Percentiles rank a stretch among this genome's conserved stretches.
These are phyloP conservation scores for Omphalea diandra DNA, from an alignment of 441 rosid species.

Conservation along the genomic window DNA sequence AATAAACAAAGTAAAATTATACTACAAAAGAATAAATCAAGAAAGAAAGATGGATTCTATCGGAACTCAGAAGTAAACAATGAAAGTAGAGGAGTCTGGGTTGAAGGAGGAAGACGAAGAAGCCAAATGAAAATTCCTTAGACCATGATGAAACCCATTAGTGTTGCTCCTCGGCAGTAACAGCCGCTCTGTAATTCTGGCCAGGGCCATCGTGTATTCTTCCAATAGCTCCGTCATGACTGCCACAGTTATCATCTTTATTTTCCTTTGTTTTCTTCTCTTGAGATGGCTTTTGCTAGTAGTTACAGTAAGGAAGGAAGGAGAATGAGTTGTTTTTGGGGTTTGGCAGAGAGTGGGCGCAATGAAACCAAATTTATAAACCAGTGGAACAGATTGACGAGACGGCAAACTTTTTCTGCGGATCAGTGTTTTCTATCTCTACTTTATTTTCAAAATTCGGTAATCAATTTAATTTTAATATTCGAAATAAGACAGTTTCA, in stretches of 20 bases:
- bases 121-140: conserved; percentile 29
- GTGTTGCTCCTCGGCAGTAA: conserved; percentile 30
- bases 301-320: not conserved
- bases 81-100: conserved; percentile 27
- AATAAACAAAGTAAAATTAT: too few relatives aligned
- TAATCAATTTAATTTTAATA: too few relatives aligned
- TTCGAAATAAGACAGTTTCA: too few relatives aligned
- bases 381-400: not conserved
- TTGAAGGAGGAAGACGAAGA: conserved; percentile 11
- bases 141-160: not conserved
- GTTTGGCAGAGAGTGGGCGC: not conserved
- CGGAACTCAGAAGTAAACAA: conserved; percentile 34
- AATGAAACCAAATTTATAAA: conserved; percentile 10
- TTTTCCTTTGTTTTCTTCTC: not conserved
- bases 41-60: not conserved
- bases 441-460: too few relatives aligned
- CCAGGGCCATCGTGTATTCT: conserved; percentile 47
- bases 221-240: conserved; percentile 45
- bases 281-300: not conserved
- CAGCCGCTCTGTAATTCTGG: conserved; percentile 37
- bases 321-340: too few relatives aligned
- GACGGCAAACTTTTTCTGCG: too few relatives aligned
- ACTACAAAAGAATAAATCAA: too few relatives aligned
- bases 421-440: too few relatives aligned
- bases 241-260: conserved; percentile 49